Evolutionary conservation across 257 asterid genomes (phyloP).

Genomic region (Nyctanthes arbortristis): DNA sequence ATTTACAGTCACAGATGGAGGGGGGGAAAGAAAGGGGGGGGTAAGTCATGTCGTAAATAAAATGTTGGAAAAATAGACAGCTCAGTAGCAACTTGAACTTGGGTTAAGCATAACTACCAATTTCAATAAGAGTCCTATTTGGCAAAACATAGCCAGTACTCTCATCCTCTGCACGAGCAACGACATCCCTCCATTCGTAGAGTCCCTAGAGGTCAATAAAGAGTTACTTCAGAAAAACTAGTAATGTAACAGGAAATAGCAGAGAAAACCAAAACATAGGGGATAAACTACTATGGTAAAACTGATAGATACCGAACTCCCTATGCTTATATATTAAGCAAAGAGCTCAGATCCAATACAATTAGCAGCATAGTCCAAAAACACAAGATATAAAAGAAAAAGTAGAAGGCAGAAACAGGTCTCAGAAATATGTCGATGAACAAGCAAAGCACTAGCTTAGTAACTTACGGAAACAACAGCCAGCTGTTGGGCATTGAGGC

Average conservation of each 20-base stretch:
- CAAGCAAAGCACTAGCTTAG: background rate
- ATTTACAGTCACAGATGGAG: slow-evolving; percentile 31
- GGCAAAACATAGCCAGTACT: slow-evolving; percentile 97
- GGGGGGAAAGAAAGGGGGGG: slow-evolving; percentile 1
- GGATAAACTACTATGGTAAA: background rate
- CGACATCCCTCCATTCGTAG: slow-evolving; percentile 88
- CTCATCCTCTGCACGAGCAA: slow-evolving; percentile 99
- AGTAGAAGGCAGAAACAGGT: background rate
- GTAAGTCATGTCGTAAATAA: slow-evolving; percentile 11
- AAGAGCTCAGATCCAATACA: slow-evolving; percentile 14
- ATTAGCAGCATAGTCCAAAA: background rate
- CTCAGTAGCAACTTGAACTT: slow-evolving; percentile 17
- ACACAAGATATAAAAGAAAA: background rate
- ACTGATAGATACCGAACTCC: background rate
- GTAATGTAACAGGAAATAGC: background rate
- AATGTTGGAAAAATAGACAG: slow-evolving; percentile 14
- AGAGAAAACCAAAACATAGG: background rate
- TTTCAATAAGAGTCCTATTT: slow-evolving; percentile 80
- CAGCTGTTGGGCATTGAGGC: slow-evolving; percentile 82
- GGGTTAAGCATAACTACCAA: slow-evolving; percentile 51
- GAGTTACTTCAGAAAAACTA: slow-evolving; percentile 9
- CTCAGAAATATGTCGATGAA: background rate
- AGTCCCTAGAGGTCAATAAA: slow-evolving; percentile 62
- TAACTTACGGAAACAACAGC: slow-evolving; percentile 88
- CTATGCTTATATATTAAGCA: slow-evolving; percentile 1